Percentiles rank a stretch among this genome's conserved stretches.
Evolutionary conservation across 495 filamentous ascomycete genomes (phyloP).

Genomic region (Penicillium odoratum): DNA sequence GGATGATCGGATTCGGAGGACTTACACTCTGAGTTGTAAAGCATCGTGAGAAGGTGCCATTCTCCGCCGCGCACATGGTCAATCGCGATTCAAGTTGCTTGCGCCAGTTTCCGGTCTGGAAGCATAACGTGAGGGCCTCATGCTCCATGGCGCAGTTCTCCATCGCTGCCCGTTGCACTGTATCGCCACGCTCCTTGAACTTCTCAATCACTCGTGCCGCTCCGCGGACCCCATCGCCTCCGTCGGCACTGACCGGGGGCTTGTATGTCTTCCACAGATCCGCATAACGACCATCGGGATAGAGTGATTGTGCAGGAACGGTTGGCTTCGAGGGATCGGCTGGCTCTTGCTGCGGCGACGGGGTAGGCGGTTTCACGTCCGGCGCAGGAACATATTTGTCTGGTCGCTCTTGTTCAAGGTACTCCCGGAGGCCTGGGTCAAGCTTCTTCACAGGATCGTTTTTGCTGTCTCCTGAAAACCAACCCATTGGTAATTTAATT

Average conservation of each 20-base stretch:
- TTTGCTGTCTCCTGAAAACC: slow-evolving; percentile 62
- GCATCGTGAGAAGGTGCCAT: slow-evolving; percentile 71
- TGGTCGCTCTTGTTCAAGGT: slow-evolving; percentile 79
- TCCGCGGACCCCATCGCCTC: slow-evolving; percentile 54
- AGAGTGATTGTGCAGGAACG: slow-evolving; percentile 60
- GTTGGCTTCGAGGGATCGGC: slow-evolving; percentile 38
- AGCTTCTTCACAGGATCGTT: slow-evolving; percentile 78
- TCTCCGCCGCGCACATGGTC: slow-evolving; percentile 75
- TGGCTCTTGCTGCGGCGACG: slow-evolving; percentile 17
- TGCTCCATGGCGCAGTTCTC: slow-evolving; percentile 94
- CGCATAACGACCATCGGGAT: slow-evolving; percentile 84
- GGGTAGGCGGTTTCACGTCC: slow-evolving; percentile 20
- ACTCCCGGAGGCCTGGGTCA: slow-evolving; percentile 80
- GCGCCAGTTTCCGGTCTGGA: slow-evolving; percentile 58
- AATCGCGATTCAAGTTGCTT: slow-evolving; percentile 50
- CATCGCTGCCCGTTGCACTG: slow-evolving; percentile 77
- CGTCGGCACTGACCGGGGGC: slow-evolving; percentile 57
- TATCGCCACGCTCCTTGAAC: slow-evolving; percentile 76
- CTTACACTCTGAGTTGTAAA: slow-evolving; percentile 77
- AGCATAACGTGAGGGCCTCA: slow-evolving; percentile 72
- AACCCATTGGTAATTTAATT: slow-evolving; percentile 51
- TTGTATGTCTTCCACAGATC: slow-evolving; percentile 90
- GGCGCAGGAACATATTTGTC: slow-evolving; percentile 63
- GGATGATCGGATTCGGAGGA: slow-evolving; percentile 8
- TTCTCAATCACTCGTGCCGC: slow-evolving; percentile 75